These are phyloP conservation scores for Aspergillus nomiae DNA, from an alignment of 2,329 filamentous ascomycete genomes.

Conservation along the genomic window DNA sequence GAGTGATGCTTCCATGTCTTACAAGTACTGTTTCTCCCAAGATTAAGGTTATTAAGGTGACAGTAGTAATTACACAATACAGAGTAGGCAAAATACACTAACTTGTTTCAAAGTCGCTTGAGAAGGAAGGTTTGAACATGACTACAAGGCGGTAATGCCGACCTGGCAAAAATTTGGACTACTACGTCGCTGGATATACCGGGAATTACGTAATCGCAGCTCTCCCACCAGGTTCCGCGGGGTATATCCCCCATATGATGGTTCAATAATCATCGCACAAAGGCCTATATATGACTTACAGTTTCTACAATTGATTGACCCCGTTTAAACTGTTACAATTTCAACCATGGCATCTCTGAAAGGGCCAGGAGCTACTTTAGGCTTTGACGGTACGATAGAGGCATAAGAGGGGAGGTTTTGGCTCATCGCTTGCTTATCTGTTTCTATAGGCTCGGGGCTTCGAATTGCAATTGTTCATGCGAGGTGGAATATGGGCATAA, in stretches of 20 bases:
- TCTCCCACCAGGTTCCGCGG: not conserved
- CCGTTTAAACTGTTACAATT: not conserved
- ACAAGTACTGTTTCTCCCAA: too few species aligned
- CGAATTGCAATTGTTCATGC: slow-evolving; percentile 95
- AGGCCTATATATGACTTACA: not conserved
- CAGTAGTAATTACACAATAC: too few species aligned
- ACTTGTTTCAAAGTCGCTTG: too few species aligned
- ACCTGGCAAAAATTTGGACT: too few species aligned
- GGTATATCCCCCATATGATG: not conserved
- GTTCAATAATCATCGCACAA: not conserved
- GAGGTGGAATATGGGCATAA: slow-evolving; percentile 89
- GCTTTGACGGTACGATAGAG: slow-evolving; percentile 56
- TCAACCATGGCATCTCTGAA: slow-evolving; percentile 57
- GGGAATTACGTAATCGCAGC: not conserved
- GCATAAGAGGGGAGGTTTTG: not conserved
- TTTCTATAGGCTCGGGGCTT: slow-evolving; percentile 62
- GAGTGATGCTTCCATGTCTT: too few species aligned
- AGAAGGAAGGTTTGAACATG: too few species aligned
- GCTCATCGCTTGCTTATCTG: slow-evolving; percentile 16
- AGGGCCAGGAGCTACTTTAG: slow-evolving; percentile 62
- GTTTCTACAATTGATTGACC: not conserved
- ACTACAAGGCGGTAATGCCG: too few species aligned
- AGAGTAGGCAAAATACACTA: too few species aligned
- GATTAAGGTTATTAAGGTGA: too few species aligned
- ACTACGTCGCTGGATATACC: not conserved